Evolutionary conservation across 2,329 filamentous ascomycete genomes (phyloP), one percentile per base, ranked within the genome.

Genomic region (Trichophyton schoenleinii): DNA sequence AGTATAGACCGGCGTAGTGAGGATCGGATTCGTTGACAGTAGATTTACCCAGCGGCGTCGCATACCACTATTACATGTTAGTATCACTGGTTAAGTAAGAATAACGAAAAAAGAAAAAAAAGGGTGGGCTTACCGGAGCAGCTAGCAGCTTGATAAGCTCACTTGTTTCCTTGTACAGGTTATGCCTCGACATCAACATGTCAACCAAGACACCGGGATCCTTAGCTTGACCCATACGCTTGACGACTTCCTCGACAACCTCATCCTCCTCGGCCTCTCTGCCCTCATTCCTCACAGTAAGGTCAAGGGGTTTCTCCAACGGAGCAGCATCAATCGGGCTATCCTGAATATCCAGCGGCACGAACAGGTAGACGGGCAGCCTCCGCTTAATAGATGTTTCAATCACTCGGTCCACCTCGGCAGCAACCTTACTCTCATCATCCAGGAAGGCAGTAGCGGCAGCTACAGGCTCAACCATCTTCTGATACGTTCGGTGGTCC

Each of bases 351-450:
- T 69, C 67, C 38, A 63, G 44, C 1, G 67, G 67, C 9, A 69
- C 63, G 38, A 67, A 68, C 46, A 69, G 64, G 48, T 69, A 69
- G 8, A 64, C 64, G 11, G 67, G 67, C 5, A 68, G 61, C 42
- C 66, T 61, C 31, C 63, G 66, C 48, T 65, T 63, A 25, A 67
- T 61, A 48, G 66, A 65, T 18, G 64, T 60, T 3, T 64, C 61
- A 34, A 69, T 63, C 62, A 66, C 66, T 7, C 66, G 60, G 55
- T 69, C 67, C 13, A 69, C 66, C 25, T 67, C 65, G 42, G 64
- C 64, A 3, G 67, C 63, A 46, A 64, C 65, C 6, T 63, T 64
- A n/a, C 57, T 61, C 58, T 67, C 65, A 11, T 69, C 66, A 49
- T 65, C 65, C 53, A 69, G 53, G 42, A 65, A 68, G n/a, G 66